A percentile compares a stretch with the other conserved stretches of the same genome.
phyloP scores from a whole-genome alignment of 768 basidiomycete genomes.

The Phanerochaete carnosa region DNA sequence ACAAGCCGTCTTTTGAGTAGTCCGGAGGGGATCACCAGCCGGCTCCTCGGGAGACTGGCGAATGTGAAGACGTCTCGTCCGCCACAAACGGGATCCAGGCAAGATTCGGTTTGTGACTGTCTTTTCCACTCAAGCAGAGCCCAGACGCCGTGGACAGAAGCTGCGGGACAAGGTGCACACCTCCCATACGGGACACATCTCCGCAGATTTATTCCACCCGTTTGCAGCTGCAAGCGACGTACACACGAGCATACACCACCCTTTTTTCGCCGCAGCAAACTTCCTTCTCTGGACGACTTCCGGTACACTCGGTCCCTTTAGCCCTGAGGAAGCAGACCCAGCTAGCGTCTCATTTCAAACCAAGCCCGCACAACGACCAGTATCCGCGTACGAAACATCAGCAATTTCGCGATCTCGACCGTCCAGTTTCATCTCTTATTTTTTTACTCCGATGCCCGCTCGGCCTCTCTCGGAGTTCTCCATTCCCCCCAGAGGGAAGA shows the following conservation, averaged over 20 bases:
- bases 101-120: not conserved
- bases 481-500: not conserved
- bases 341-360: not conserved
- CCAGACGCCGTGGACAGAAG: constrained; percentile 3
- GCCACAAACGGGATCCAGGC: not conserved
- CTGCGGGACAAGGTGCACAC: not conserved
- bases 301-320: constrained; percentile 6
- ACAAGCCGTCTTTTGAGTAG: not conserved
- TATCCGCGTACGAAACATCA: not conserved
- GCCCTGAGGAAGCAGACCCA: not conserved
- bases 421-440: not conserved
- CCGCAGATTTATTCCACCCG: not conserved
- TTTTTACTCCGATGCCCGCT: not conserved
- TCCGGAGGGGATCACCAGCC: constrained; percentile 1
- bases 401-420: not conserved
- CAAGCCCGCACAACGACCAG: constrained; percentile 4
- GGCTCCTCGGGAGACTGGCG: not conserved
- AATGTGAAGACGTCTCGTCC: not conserved
- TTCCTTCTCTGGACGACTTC: constrained; percentile 5
- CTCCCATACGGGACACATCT: not conserved
- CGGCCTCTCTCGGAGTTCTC: not conserved
- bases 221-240: not conserved
- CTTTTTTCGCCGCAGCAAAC: constrained; percentile 2
- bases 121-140: constrained; percentile 4
- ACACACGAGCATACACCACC: constrained; percentile 5